Base-by-base conservation (phyloP, 805 yeast species). In the Nakazawaea ernobii region DNA sequence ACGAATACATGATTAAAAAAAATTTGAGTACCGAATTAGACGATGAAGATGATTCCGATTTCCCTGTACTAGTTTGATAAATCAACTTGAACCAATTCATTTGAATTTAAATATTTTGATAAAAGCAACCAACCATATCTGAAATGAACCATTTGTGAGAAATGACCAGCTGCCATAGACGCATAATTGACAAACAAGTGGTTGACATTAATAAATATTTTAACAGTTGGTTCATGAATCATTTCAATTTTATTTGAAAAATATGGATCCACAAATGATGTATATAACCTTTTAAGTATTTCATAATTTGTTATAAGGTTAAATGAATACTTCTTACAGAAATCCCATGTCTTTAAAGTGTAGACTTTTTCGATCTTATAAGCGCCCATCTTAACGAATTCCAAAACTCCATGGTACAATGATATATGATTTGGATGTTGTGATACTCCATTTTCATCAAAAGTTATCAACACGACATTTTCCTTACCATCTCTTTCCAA, bases 141-240 rank as follows among this genome's bases (percentile, higher is more conserved):
- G 63, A 84, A 94, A 97, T 97, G 92, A 8, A 85, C 91, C 86
- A 94, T 86, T 63, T 94, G 99, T 1, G 95, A 80, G 52, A 73
- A 72, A 65, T 94, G 98, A 2, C 86, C 95, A 53, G 73, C 73
- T 2, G 82, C 67, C 96, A 92, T 89, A 4, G 96, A 86, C 0
- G 84, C 74, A 46, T 82, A 70, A 38, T 65, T 60, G 29, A 69
- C 64, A 45, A 72, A 62, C 60, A 70, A 58, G 53, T 62, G 58
- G 50, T 70, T 65, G 48, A 72, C 54, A 54, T 70, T 71, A 13
- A 66, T 57, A 51, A 61, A 73, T 17, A 74, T 60, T 49, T 62
- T 65, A 27, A 74, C 52, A n/a, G 71, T 59, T 2, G 61, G 51
- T 13, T 48, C 49, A 32, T 53, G 52, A 26, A 51, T 36, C 49